These are phyloP conservation scores for Sporobolomyces pararoseus DNA, from an alignment of 768 basidiomycete genomes.

Conservation along the genomic window DNA sequence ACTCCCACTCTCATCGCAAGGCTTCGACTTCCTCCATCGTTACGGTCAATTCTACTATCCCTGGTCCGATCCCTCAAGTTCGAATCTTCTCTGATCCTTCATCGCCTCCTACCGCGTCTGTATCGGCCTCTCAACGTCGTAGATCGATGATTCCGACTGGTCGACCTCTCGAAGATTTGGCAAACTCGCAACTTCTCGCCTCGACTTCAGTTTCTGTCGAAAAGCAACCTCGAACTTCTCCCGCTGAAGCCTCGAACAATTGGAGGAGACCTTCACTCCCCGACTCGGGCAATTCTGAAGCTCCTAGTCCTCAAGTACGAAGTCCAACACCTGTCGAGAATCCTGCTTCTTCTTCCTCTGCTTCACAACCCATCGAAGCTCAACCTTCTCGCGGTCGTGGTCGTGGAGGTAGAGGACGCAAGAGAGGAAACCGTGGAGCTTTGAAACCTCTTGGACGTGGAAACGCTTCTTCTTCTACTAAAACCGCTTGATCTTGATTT, in stretches of 20 bases:
- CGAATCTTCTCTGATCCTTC: slow-evolving; percentile 10
- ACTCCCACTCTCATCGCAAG: slow-evolving; percentile 13
- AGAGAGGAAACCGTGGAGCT: background rate
- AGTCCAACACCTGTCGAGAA: background rate
- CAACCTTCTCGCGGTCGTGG: background rate
- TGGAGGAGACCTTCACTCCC: slow-evolving; percentile 6
- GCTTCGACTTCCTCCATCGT: slow-evolving; percentile 8
- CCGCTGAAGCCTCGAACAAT: background rate
- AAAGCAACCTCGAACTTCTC: background rate
- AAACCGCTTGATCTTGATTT: no score
- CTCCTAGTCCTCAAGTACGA: no score
- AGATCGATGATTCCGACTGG: slow-evolving; percentile 1
- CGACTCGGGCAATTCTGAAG: no score
- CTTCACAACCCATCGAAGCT: background rate
- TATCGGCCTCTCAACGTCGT: background rate
- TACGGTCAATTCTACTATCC: slow-evolving; percentile 7
- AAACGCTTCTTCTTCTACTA: background rate
- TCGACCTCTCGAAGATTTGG: slow-evolving; percentile 6
- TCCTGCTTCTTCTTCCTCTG: background rate
- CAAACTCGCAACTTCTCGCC: background rate
- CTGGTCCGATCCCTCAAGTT: background rate
- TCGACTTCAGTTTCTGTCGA: background rate
- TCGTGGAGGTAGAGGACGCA: background rate
- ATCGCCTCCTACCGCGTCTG: background rate
- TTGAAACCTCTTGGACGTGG: background rate